These are phyloP conservation scores for Pholiota microspora DNA, from an alignment of 768 basidiomycete species.

Conservation along the genomic window DNA sequence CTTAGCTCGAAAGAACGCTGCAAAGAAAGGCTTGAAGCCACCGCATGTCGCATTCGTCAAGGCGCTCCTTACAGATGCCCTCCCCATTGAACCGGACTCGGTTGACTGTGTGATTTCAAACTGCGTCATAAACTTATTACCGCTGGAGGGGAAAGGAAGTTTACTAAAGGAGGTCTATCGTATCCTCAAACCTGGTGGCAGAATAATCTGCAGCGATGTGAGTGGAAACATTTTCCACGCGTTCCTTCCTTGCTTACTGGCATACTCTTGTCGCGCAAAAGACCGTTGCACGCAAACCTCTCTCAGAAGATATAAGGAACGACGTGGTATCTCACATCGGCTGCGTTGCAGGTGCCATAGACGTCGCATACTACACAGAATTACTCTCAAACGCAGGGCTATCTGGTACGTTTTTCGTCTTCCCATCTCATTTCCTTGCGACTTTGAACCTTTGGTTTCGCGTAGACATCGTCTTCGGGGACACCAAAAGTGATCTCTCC, in stretches of 20 bases:
- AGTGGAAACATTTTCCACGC: constrained; percentile 6
- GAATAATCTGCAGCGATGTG: constrained; percentile 53
- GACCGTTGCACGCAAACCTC: constrained; percentile 45
- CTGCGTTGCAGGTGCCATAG: constrained; percentile 48
- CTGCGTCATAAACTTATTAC: constrained; percentile 54
- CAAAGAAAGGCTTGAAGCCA: constrained; percentile 36
- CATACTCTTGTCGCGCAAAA: constrained; percentile 13
- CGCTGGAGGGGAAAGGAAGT: constrained; percentile 36
- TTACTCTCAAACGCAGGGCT: constrained; percentile 41
- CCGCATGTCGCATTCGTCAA: constrained; percentile 51
- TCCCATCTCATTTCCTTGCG: background rate
- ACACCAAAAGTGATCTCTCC: constrained; percentile 40
- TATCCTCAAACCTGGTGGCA: constrained; percentile 55
- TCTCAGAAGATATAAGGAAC: constrained; percentile 40
- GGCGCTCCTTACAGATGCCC: constrained; percentile 35
- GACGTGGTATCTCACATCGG: constrained; percentile 40
- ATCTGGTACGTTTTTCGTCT: constrained; percentile 25
- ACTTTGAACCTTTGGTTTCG: background rate
- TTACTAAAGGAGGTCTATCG: constrained; percentile 46
- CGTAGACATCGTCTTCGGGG: constrained; percentile 38
- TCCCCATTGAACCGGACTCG: constrained; percentile 46
- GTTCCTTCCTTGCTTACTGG: background rate
- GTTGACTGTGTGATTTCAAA: constrained; percentile 59
- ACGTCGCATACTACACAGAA: constrained; percentile 33
- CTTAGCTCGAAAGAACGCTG: constrained; percentile 45